Evolutionary conservation across 2,329 filamentous ascomycete genomes (phyloP).

Genomic region (Pestalotiopsis sp.): DNA sequence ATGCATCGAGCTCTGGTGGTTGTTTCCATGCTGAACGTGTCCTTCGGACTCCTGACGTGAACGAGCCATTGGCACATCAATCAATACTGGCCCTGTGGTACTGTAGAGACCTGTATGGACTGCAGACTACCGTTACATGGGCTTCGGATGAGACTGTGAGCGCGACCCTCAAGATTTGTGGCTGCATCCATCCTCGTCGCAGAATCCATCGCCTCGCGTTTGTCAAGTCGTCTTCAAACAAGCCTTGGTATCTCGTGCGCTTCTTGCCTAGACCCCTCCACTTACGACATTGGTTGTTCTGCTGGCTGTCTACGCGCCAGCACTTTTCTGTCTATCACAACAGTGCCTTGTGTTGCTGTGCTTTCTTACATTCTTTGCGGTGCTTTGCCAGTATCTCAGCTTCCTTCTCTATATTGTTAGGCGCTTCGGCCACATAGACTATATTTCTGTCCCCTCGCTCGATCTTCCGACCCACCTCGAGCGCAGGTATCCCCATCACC

Average conservation of each 20-base stretch:
- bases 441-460: slow-evolving; percentile 8
- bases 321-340: neutral
- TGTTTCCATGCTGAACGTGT: neutral
- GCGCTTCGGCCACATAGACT: neutral
- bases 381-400: neutral
- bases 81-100: too few relatives aligned
- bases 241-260: neutral
- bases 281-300: neutral
- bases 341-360: neutral
- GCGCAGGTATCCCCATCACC: slow-evolving; percentile 10
- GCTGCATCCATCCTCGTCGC: slow-evolving; percentile 8
- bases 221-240: slow-evolving; percentile 8
- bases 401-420: neutral
- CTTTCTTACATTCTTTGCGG: neutral
- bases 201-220: neutral
- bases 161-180: neutral
- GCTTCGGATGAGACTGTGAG: neutral
- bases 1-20: neutral
- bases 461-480: neutral
- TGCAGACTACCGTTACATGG: neutral
- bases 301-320: neutral
- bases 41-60: neutral
- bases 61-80: too few relatives aligned
- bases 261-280: neutral
- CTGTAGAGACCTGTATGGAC: neutral